phyloP scores from a whole-genome alignment of 2,329 filamentous ascomycete species.

The Drechslerella dactyloides region DNA sequence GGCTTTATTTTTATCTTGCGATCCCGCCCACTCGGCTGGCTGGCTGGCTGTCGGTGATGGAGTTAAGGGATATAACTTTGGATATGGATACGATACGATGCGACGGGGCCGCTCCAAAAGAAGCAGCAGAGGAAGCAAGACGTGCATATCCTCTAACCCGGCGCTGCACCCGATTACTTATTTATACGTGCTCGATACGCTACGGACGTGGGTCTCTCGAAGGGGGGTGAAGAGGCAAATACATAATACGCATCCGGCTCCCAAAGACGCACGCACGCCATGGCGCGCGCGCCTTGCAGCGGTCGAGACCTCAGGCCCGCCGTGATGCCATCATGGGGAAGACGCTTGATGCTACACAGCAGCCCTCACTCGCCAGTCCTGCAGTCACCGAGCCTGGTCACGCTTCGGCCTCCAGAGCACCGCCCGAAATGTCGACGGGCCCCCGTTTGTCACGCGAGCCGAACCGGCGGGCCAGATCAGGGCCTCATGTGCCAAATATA shows the following conservation, averaged over 20 bases:
- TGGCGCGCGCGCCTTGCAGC: conserved; percentile 15
- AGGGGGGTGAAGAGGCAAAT: too few species aligned
- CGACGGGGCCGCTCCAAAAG: background rate
- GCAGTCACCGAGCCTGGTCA: conserved; percentile 2
- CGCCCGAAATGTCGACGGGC: background rate
- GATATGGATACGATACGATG: too few species aligned
- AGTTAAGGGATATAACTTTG: conserved; percentile 45
- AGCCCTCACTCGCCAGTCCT: too few species aligned
- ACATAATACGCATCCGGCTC: background rate
- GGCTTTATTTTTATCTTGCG: conserved; percentile 6
- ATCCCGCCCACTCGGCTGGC: background rate
- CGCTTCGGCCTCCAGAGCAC: background rate
- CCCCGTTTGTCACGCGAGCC: conserved; percentile 4
- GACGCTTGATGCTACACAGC: too few species aligned
- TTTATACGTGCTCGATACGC: too few species aligned
- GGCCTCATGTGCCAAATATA: background rate
- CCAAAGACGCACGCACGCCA: background rate
- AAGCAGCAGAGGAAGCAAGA: background rate
- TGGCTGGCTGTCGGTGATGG: conserved; percentile 7
- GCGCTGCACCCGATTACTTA: too few species aligned
- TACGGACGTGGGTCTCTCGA: too few species aligned
- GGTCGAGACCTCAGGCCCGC: conserved; percentile 1
- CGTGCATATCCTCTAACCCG: background rate
- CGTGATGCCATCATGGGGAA: conserved; percentile 49
- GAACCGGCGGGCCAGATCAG: conserved; percentile 11